These are phyloP conservation scores for Flaveria linearis DNA, from an alignment of 129 eudicot genomes.

Conservation along the genomic window DNA sequence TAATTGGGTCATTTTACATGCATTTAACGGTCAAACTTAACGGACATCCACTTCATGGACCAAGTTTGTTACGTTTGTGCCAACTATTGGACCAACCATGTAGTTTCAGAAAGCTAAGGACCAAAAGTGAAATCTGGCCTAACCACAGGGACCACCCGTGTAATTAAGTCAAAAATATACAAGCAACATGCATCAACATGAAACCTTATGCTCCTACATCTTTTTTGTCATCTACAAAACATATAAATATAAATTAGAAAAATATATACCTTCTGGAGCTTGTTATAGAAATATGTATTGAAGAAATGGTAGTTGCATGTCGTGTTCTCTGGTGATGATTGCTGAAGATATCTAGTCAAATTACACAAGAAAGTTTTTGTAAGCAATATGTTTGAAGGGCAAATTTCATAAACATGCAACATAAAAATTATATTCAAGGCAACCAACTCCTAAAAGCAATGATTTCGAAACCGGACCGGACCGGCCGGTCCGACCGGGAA, in stretches of 20 bases:
- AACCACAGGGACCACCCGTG: too few species aligned
- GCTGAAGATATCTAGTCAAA: conserved; percentile 71
- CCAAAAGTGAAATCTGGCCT: too few species aligned
- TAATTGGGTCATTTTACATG: too few species aligned
- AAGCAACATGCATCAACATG: too few species aligned
- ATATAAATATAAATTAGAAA: not conserved
- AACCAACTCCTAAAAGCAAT: not conserved
- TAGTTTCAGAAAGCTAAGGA: too few species aligned
- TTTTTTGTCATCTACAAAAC: not conserved
- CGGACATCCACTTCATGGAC: too few species aligned
- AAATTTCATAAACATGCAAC: not conserved
- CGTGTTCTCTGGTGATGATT: conserved; percentile 33
- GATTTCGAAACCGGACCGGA: too few species aligned
- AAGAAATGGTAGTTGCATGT: conserved; percentile 60
- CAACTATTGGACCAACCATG: too few species aligned
- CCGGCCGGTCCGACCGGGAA: too few species aligned
- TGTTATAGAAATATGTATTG: conserved; percentile 80
- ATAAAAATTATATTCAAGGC: not conserved
- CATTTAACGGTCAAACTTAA: too few species aligned
- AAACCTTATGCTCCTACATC: not conserved
- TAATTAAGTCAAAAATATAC: too few species aligned
- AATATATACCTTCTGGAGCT: conserved; percentile 69
- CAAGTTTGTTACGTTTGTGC: too few species aligned
- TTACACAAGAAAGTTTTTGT: conserved; percentile 7
- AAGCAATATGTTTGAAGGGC: not conserved